phyloP scores from a whole-genome alignment of 148 eudicot genomes.

The Chenopodium suecicum region DNA sequence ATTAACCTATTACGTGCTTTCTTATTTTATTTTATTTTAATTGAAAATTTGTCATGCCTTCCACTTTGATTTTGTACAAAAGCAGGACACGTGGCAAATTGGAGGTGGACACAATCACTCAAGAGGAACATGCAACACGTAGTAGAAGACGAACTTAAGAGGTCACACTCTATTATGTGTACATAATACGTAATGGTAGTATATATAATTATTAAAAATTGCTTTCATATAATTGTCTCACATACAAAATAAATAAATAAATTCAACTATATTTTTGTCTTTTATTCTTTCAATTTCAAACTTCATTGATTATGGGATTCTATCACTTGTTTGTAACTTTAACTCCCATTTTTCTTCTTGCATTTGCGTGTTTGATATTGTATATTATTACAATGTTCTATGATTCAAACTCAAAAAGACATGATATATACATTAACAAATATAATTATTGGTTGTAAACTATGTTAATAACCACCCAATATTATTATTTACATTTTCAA shows the following conservation, averaged over 20 bases:
- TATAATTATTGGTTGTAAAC: too few species aligned
- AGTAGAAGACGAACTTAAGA: background rate
- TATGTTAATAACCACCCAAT: too few species aligned
- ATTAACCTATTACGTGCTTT: background rate
- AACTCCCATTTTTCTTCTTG: background rate
- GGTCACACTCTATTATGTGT: background rate
- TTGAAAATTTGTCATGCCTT: background rate
- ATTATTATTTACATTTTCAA: too few species aligned
- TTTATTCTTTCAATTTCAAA: background rate
- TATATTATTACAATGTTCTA: too few species aligned
- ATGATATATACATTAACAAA: too few species aligned
- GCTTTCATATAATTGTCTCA: background rate
- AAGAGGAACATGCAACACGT: slow-evolving; percentile 8
- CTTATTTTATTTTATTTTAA: background rate
- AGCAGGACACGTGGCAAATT: background rate
- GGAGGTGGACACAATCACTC: background rate
- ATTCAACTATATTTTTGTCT: background rate
- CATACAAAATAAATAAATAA: background rate
- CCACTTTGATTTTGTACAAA: background rate
- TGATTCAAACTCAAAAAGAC: too few species aligned
- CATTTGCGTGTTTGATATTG: background rate
- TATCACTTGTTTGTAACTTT: too few species aligned
- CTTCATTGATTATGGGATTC: slow-evolving; percentile 3
- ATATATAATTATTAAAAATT: background rate
- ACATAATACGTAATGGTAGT: background rate